phyloP scores from a whole-genome alignment of 179 eudicot genomes.

The Vitellaria paradoxa region DNA sequence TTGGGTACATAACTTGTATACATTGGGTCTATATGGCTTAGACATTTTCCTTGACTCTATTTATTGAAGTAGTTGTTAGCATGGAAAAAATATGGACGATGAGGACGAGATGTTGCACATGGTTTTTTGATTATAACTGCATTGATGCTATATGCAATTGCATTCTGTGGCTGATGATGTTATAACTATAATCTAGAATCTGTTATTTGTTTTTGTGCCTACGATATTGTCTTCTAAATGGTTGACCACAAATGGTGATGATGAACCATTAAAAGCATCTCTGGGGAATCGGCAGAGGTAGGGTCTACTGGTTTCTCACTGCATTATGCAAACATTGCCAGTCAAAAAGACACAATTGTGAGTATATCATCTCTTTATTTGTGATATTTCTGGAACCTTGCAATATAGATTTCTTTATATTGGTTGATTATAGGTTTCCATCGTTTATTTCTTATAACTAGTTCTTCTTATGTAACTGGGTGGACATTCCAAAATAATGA shows the following conservation, averaged over 20 bases:
- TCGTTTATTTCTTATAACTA: background rate
- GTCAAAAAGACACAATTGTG: conserved; percentile 83
- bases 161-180: too few species aligned
- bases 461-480: background rate
- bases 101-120: too few species aligned
- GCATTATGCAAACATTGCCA: conserved; percentile 91
- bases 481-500: too few species aligned
- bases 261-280: conserved; percentile 30
- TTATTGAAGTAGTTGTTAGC: too few species aligned
- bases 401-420: background rate
- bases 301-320: conserved; percentile 87
- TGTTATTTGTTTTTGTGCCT: background rate
- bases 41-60: too few species aligned
- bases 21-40: too few species aligned
- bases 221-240: background rate
- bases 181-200: too few species aligned
- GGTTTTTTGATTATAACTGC: too few species aligned
- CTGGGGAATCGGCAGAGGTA: conserved; percentile 34
- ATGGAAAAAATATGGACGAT: too few species aligned
- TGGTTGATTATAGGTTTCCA: background rate
- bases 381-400: background rate
- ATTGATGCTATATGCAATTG: too few species aligned
- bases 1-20: too few species aligned
- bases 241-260: conserved; percentile 35
- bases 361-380: conserved; percentile 27